Conservation (phyloP, 129 eudicot genomes). For the Flaveria bidentis region DNA sequence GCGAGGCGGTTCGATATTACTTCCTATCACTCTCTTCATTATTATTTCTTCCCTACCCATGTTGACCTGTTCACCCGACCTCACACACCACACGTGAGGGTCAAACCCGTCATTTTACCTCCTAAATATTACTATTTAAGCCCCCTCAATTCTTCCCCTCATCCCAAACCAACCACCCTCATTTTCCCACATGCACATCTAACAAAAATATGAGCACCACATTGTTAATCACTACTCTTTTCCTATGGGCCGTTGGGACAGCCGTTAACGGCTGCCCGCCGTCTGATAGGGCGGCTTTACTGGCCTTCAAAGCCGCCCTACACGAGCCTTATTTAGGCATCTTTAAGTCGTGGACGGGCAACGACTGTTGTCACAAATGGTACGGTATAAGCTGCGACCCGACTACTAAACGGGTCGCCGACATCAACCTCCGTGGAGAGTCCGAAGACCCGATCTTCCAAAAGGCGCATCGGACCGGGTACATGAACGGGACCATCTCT, state of each 20-base stretch:
- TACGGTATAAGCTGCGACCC: conserved; percentile 90
- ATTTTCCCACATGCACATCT: conserved; percentile 14
- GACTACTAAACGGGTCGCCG: conserved; percentile 67
- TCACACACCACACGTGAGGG: conserved; percentile 59
- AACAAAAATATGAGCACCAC: conserved; percentile 33
- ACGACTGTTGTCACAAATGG: conserved; percentile 79
- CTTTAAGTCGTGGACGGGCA: conserved; percentile 82
- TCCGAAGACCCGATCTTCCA: conserved; percentile 86
- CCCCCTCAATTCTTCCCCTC: background rate
- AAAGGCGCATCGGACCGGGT: conserved; percentile 67
- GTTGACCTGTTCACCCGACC: conserved; percentile 49
- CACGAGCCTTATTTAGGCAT: conserved; percentile 74
- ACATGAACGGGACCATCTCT: conserved; percentile 84
- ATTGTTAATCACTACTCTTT: conserved; percentile 27
- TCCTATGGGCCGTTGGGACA: conserved; percentile 22
- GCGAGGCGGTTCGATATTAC: conserved; percentile 30
- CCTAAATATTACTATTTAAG: conserved; percentile 14
- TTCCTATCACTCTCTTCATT: conserved; percentile 21
- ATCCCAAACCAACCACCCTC: conserved; percentile 24
- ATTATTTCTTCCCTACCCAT: conserved; percentile 47
- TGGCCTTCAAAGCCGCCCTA: conserved; percentile 61
- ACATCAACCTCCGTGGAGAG: conserved; percentile 85
- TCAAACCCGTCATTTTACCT: conserved; percentile 36
- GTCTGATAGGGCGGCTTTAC: conserved; percentile 73
- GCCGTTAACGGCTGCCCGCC: conserved; percentile 59